phyloP scores from a whole-genome alignment of 1,284 basidiomycete species.

The Tilletiaria anomala region DNA sequence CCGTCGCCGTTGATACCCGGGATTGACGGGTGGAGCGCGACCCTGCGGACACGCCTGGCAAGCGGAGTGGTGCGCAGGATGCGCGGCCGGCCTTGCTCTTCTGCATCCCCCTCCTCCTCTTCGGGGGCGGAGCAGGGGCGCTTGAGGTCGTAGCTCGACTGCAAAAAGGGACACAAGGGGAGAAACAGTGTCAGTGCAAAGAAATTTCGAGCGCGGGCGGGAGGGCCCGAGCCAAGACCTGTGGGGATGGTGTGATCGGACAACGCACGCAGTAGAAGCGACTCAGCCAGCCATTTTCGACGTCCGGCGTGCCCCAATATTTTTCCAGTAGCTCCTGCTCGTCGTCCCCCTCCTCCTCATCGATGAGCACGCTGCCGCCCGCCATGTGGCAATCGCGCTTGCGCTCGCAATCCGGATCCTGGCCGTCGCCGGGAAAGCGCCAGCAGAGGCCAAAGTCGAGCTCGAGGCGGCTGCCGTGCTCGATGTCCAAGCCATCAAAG shows the following conservation, averaged over 20 bases:
- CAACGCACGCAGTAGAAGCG: conserved; percentile 17
- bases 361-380: neutral
- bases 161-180: neutral
- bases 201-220: neutral
- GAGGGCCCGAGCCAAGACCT: neutral
- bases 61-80: neutral
- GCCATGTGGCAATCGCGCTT: neutral
- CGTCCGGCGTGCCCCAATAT: conserved; percentile 22
- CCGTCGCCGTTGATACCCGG: neutral
- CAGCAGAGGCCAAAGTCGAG: conserved; percentile 27
- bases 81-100: no score
- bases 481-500: conserved; percentile 6
- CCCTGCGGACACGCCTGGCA: neutral
- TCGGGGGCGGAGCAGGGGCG: neutral
- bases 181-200: neutral
- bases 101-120: no score
- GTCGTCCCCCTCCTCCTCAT: conserved; percentile 11
- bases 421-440: conserved; percentile 28
- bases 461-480: conserved; percentile 10
- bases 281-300: conserved; percentile 29
- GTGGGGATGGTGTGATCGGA: no score
- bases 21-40: neutral
- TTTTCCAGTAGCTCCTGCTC: conserved; percentile 2
- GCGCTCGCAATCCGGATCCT: conserved; percentile 3
- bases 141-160: neutral